A percentile compares a stretch with the other conserved stretches of the same genome.
These are phyloP conservation scores for Sporothrix phasma DNA, from an alignment of 2,329 filamentous ascomycete genomes.

Conservation along the genomic window DNA sequence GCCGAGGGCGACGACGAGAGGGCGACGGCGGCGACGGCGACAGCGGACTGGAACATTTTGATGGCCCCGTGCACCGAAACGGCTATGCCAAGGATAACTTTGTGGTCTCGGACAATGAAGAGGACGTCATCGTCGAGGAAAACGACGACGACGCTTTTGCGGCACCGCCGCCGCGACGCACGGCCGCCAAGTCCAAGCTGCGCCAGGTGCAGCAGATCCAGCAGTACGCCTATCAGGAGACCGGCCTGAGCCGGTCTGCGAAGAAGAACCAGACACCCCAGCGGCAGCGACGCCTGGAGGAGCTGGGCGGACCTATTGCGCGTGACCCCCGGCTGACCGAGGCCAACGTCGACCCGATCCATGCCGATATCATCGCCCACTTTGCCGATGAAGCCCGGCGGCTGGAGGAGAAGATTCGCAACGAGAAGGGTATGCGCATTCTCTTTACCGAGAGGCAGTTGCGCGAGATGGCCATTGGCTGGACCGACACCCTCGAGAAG, in stretches of 20 bases:
- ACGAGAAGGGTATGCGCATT: constrained; percentile 45
- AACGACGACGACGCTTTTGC: constrained; percentile 30
- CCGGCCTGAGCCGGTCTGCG: not conserved
- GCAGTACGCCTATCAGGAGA: constrained; percentile 13
- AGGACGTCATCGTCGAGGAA: constrained; percentile 23
- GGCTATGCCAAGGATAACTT: constrained; percentile 38
- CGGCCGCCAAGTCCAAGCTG: constrained; percentile 16
- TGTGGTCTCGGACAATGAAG: constrained; percentile 31
- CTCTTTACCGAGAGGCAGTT: constrained; percentile 62
- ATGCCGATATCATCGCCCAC: constrained; percentile 51
- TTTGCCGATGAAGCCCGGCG: constrained; percentile 56
- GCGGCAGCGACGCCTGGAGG: constrained; percentile 29
- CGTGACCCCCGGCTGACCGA: constrained; percentile 43
- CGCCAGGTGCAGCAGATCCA: constrained; percentile 12
- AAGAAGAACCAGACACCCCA: constrained; percentile 16
- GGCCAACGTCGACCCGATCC: constrained; percentile 31
- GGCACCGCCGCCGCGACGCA: not conserved
- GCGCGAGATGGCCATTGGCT: constrained; percentile 61
- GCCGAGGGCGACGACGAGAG: constrained; percentile 20
- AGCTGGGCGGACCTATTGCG: constrained; percentile 49
- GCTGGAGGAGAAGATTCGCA: constrained; percentile 51
- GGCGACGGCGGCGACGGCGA: constrained; percentile 33
- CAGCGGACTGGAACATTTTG: constrained; percentile 30
- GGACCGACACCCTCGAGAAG: constrained; percentile 50
- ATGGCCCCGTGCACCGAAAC: constrained; percentile 27